phyloP scores from a whole-genome alignment of 306 rosid species.

The Datisca glomerata region DNA sequence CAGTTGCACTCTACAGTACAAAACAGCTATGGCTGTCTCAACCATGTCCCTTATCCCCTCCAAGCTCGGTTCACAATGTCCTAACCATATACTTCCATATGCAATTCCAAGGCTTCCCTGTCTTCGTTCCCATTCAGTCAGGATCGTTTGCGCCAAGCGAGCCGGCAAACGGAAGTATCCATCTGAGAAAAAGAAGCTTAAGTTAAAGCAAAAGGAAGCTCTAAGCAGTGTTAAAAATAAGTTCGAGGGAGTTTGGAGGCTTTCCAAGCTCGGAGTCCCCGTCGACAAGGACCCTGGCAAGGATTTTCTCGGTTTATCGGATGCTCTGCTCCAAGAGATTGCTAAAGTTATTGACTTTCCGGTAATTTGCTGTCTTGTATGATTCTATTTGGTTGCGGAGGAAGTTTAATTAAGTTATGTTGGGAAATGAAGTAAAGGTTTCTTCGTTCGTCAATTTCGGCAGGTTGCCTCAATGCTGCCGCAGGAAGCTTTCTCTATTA shows the following conservation, averaged over 20 bases:
- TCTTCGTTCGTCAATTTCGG: background rate
- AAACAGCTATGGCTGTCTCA: background rate
- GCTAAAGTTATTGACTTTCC: slow-evolving; percentile 73
- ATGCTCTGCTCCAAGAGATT: slow-evolving; percentile 49
- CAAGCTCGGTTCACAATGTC: slow-evolving; percentile 23
- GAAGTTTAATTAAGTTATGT: background rate
- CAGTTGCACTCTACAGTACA: no score
- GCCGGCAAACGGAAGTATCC: slow-evolving; percentile 81
- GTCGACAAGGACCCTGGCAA: slow-evolving; percentile 69
- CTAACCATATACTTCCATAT: slow-evolving; percentile 9
- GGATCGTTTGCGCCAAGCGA: slow-evolving; percentile 45
- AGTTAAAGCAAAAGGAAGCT: slow-evolving; percentile 39
- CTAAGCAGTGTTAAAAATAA: slow-evolving; percentile 26
- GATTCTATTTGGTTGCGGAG: background rate
- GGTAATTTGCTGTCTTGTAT: slow-evolving; percentile 17
- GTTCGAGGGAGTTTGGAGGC: slow-evolving; percentile 72
- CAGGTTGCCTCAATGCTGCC: slow-evolving; percentile 91
- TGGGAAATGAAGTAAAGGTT: background rate
- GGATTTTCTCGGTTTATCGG: slow-evolving; percentile 60
- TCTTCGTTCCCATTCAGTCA: slow-evolving; percentile 21
- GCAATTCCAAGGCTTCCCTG: slow-evolving; percentile 5
- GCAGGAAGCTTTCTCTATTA: slow-evolving; percentile 54
- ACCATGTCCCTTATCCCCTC: slow-evolving; percentile 45
- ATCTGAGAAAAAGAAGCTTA: slow-evolving; percentile 79
- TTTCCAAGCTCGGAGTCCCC: slow-evolving; percentile 66